Conservation (phyloP, 176 grass and related monocot species). For the Oryza officinalis region DNA sequence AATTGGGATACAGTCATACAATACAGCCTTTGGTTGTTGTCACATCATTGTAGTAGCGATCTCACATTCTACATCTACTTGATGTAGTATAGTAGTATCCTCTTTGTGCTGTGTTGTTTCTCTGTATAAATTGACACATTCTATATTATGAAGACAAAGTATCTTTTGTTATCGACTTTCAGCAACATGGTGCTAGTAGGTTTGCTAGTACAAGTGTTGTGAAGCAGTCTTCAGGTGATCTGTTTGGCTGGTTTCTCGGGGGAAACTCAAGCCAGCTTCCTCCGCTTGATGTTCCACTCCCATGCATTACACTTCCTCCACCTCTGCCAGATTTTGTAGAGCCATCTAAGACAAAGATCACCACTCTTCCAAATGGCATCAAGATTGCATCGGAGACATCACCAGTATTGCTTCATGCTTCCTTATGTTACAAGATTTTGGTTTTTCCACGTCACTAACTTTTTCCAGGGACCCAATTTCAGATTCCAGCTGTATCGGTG, state of each 20-base stretch:
- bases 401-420: slow-evolving; percentile 37
- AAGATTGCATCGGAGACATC: slow-evolving; percentile 68
- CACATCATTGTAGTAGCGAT: background rate
- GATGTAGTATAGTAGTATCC: background rate
- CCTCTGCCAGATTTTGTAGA: slow-evolving; percentile 64
- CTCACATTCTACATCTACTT: background rate
- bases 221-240: slow-evolving; percentile 52
- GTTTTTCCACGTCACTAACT: slow-evolving; percentile 14
- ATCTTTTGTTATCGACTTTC: slow-evolving; percentile 6
- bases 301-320: slow-evolving; percentile 44
- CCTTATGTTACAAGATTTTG: slow-evolving; percentile 14
- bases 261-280: slow-evolving; percentile 49
- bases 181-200: slow-evolving; percentile 52
- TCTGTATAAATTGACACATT: background rate
- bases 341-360: slow-evolving; percentile 62
- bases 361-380: slow-evolving; percentile 76
- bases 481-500: slow-evolving; percentile 64
- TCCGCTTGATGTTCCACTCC: slow-evolving; percentile 57
- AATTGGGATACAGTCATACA: background rate
- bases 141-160: background rate
- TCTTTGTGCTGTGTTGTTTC: background rate
- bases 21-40: slow-evolving; percentile 10
- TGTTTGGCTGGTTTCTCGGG: slow-evolving; percentile 67
- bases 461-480: slow-evolving; percentile 37
- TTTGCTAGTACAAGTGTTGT: slow-evolving; percentile 66